Evolutionary conservation across 768 basidiomycete genomes (phyloP).

Genomic region (Mycena olivaceomarginata): DNA sequence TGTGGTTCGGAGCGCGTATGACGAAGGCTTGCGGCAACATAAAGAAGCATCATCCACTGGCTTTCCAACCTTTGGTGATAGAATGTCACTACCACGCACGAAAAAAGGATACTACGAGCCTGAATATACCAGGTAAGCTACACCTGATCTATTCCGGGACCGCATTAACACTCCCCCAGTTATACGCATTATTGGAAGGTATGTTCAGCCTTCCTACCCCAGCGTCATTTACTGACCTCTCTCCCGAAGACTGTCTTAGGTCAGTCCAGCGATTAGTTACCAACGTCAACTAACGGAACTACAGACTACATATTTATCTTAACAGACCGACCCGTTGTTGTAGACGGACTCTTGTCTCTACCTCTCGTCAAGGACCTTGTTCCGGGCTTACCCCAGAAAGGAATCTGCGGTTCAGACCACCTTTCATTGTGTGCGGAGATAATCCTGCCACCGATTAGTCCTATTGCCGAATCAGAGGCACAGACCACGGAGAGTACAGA

Average conservation of each 20-base stretch:
- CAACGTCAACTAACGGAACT: conserved; percentile 15
- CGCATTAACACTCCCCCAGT: conserved; percentile 58
- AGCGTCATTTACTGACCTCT: background rate
- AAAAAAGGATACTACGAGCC: conserved; percentile 82
- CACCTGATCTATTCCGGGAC: background rate
- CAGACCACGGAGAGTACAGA: background rate
- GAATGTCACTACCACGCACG: conserved; percentile 61
- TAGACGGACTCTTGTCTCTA: conserved; percentile 78
- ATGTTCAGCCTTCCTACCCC: conserved; percentile 39
- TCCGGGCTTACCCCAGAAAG: conserved; percentile 86
- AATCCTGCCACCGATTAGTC: conserved; percentile 46
- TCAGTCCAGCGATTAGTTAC: background rate
- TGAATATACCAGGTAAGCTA: conserved; percentile 74
- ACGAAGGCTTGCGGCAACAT: conserved; percentile 65
- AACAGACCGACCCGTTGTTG: conserved; percentile 52
- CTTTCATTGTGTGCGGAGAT: conserved; percentile 86
- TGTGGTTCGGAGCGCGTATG: conserved; percentile 81
- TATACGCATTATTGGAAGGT: conserved; percentile 96
- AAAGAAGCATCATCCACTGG: conserved; percentile 38
- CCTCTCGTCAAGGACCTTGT: conserved; percentile 75
- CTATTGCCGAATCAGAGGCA: conserved; percentile 7
- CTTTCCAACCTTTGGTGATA: conserved; percentile 70
- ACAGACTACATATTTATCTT: conserved; percentile 94
- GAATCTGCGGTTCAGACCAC: conserved; percentile 92
- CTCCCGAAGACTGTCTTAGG: conserved; percentile 39